Conservation (phyloP, 2,329 filamentous ascomycete species). For the Fusarium oligoseptatum region DNA sequence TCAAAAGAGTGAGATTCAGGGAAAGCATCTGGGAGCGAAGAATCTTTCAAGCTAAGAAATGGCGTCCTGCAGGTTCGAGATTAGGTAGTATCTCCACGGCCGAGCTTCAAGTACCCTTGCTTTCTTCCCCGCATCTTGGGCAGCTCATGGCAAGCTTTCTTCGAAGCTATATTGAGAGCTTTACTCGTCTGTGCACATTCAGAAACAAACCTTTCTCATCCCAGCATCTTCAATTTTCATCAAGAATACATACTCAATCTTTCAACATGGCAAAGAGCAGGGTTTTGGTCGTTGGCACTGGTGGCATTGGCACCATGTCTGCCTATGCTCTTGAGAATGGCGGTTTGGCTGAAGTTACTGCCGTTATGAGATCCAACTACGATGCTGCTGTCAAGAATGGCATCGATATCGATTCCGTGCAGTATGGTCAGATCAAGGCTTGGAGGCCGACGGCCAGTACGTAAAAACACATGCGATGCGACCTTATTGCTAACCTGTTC, state of each 20-base stretch:
- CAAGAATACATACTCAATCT: background rate
- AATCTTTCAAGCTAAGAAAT: background rate
- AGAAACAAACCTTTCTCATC: background rate
- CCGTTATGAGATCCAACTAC: slow-evolving; percentile 70
- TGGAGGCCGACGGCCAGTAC: slow-evolving; percentile 63
- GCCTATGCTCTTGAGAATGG: slow-evolving; percentile 67
- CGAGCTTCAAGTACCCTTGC: background rate
- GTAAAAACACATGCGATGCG: background rate
- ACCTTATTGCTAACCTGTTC: slow-evolving; percentile 43
- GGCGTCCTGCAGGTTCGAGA: background rate
- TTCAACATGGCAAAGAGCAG: background rate
- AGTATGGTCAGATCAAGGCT: slow-evolving; percentile 63
- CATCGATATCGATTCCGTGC: slow-evolving; percentile 67
- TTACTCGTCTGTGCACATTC: background rate
- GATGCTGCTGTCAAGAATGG: slow-evolving; percentile 60
- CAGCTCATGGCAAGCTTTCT: slow-evolving; percentile 3
- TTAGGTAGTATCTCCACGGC: background rate
- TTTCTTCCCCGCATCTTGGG: slow-evolving; percentile 3
- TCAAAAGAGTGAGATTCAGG: background rate
- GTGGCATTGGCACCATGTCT: slow-evolving; percentile 69
- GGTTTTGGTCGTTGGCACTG: slow-evolving; percentile 62
- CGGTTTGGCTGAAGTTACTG: slow-evolving; percentile 64
- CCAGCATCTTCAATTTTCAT: background rate
- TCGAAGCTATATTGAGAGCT: slow-evolving; percentile 8
- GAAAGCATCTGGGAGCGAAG: background rate